These are phyloP conservation scores for Pichia gijzeniarum DNA, from an alignment of 805 yeast genomes.

Conservation along the genomic window DNA sequence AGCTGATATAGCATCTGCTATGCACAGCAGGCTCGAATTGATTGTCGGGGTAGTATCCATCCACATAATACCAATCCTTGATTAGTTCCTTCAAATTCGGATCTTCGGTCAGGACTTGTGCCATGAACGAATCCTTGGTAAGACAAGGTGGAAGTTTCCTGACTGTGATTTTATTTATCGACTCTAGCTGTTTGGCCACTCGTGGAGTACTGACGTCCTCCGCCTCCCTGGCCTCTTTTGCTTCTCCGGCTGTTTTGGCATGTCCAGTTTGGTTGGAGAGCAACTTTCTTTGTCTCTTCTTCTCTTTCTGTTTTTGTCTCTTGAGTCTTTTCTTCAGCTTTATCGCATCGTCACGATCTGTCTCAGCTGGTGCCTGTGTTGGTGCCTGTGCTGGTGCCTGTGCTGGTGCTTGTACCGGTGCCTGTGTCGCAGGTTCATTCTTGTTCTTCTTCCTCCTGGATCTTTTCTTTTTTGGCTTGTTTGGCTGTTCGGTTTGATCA, in stretches of 20 bases:
- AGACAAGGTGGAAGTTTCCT: slow-evolving; percentile 41
- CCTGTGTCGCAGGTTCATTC: no score
- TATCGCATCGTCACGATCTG: not conserved
- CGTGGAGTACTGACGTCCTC: no score
- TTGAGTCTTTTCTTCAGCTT: not conserved
- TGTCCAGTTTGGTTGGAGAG: no score
- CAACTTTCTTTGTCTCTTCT: not conserved
- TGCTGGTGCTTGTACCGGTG: not conserved
- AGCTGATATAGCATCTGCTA: slow-evolving; percentile 37
- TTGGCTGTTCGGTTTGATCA: not conserved
- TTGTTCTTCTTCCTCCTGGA: not conserved
- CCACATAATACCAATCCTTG: slow-evolving; percentile 31
- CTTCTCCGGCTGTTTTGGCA: no score
- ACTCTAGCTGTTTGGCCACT: not conserved
- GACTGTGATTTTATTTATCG: slow-evolving; percentile 28
- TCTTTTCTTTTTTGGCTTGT: not conserved
- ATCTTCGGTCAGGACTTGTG: not conserved
- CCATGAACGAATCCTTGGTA: slow-evolving; percentile 23
- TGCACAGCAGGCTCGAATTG: slow-evolving; percentile 35
- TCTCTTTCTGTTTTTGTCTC: not conserved
- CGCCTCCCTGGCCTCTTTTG: no score
- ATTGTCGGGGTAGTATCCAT: slow-evolving; percentile 34
- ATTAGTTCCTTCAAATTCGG: slow-evolving; percentile 5
- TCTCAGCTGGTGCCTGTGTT: not conserved
- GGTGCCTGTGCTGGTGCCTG: not conserved